Conservation (phyloP, 2,329 filamentous ascomycete genomes). For the Fusarium ambrosium region DNA sequence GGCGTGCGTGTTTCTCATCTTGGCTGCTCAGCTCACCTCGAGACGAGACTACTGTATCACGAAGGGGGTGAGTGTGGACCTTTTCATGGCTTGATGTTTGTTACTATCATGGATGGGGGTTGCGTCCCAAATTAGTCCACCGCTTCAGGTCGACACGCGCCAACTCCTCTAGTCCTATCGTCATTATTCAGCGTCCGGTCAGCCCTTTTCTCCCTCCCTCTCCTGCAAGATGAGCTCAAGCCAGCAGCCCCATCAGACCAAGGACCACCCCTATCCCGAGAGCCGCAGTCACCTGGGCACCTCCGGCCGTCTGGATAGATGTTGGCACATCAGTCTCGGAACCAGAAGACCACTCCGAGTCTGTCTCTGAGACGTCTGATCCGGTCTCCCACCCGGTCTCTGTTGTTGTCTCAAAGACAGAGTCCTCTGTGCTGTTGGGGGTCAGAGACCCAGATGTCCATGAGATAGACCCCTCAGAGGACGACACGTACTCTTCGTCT, state of each 20-base stretch:
- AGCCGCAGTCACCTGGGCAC: constrained; percentile 36
- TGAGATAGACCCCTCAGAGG: constrained; percentile 24
- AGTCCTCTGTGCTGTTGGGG: constrained; percentile 5
- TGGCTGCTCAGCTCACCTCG: not conserved
- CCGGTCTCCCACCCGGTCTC: constrained; percentile 1
- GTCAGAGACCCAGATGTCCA: constrained; percentile 8
- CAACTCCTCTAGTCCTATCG: constrained; percentile 14
- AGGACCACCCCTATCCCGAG: constrained; percentile 43
- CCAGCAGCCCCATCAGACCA: constrained; percentile 43
- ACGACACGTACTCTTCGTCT: constrained; percentile 28
- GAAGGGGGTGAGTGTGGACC: constrained; percentile 15
- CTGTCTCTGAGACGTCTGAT: constrained; percentile 5
- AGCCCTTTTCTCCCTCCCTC: not conserved
- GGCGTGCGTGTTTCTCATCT: not conserved
- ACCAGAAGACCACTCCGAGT: constrained; percentile 10
- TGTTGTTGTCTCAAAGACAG: constrained; percentile 1
- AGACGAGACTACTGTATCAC: not conserved
- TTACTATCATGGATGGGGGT: constrained; percentile 22
- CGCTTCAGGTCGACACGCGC: constrained; percentile 16
- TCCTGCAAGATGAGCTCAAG: constrained; percentile 21
- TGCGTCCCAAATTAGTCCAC: constrained; percentile 32
- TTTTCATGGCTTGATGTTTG: constrained; percentile 25
- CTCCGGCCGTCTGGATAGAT: constrained; percentile 42
- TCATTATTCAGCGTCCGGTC: constrained; percentile 22
- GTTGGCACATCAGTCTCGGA: constrained; percentile 24